Evolutionary conservation across 805 yeast species (phyloP), one percentile per base, ranked within the genome.

Genomic region (Candida verbasci): DNA sequence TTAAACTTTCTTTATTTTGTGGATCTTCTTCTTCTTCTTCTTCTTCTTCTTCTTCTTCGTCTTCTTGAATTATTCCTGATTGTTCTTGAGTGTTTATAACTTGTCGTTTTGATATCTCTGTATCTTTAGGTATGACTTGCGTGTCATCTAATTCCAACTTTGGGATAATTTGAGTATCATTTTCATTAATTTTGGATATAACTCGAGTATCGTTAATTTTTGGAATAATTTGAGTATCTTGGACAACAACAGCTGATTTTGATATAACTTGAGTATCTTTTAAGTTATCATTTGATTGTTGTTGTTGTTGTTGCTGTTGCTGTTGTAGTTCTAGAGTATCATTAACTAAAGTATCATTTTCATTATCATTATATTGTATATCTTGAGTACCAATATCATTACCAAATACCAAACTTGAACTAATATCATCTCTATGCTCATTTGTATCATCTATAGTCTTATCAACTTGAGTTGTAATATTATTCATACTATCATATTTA

Each of bases 381-480:
- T 24, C 14, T 24, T 24, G 26, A 24, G 26, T 24, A 10, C 10
- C 6, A 12, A 6, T 14, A 12, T 48, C 55, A 31, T 42, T 48
- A 14, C 60, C 65, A 45, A 60, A 60, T 9, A 59, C 56, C 28
- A 61, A 50, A 38, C 65, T 60, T 37, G 53, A 55, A 35, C 55
- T 52, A 29, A 18, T 24, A 8, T 37, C 41, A 14, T 24, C 17
- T 12, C 12, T n/a, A 6, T 11, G 4, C 4, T 14, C 8, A 17
- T 16, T 4, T 9, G 17, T 7, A 4, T 24, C 17, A 3, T 15
- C 22, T 11, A 3, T n/a, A 6, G 21, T 12, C 17, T 31, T 31
- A 17, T 31, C 29, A 23, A 31, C 29, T 24, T 23, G 35, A 24
- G 35, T 30, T 14, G 34, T 4, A 11, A 14, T 17, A 3, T 30